phyloP scores from a whole-genome alignment of 495 filamentous ascomycete species.

The Penicillium alfredii region DNA sequence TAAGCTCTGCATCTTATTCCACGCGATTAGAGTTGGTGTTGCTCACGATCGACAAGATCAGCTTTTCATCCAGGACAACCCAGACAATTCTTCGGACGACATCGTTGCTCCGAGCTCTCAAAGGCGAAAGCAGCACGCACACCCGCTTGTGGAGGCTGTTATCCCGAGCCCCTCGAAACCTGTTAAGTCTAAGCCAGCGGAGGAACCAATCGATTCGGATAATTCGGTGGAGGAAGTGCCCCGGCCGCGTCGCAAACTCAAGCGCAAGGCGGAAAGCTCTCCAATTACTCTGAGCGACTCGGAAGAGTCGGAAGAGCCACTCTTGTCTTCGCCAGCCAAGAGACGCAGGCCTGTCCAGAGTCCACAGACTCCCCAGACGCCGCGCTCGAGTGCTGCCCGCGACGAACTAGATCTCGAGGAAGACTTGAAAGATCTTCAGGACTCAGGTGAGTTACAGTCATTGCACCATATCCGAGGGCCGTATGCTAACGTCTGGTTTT shows the following conservation, averaged over 20 bases:
- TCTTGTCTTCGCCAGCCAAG: slow-evolving; percentile 24
- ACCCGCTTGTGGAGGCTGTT: not conserved
- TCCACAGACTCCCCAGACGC: slow-evolving; percentile 20
- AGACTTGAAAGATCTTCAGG: slow-evolving; percentile 41
- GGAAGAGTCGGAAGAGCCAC: slow-evolving; percentile 22
- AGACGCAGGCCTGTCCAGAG: slow-evolving; percentile 10
- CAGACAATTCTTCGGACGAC: slow-evolving; percentile 15
- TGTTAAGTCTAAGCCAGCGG: too few relatives aligned
- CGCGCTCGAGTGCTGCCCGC: slow-evolving; percentile 18
- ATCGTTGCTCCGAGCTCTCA: slow-evolving; percentile 13
- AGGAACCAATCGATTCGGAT: too few relatives aligned
- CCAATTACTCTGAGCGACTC: slow-evolving; percentile 19
- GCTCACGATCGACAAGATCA: slow-evolving; percentile 2
- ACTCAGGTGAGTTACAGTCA: slow-evolving; percentile 33
- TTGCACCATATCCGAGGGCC: not conserved
- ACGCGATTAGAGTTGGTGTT: not conserved
- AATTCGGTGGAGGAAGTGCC: slow-evolving; percentile 17
- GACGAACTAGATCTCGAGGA: slow-evolving; percentile 38
- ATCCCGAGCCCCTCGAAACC: too few relatives aligned
- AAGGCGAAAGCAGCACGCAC: slow-evolving; percentile 6
- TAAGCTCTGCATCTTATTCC: not conserved
- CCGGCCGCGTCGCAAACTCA: slow-evolving; percentile 28
- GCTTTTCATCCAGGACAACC: slow-evolving; percentile 3
- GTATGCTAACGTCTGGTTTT: not conserved
- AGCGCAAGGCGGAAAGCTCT: slow-evolving; percentile 19